These are phyloP conservation scores for Fusarium napiforme DNA, from an alignment of 2,329 filamentous ascomycete genomes.

Conservation along the genomic window DNA sequence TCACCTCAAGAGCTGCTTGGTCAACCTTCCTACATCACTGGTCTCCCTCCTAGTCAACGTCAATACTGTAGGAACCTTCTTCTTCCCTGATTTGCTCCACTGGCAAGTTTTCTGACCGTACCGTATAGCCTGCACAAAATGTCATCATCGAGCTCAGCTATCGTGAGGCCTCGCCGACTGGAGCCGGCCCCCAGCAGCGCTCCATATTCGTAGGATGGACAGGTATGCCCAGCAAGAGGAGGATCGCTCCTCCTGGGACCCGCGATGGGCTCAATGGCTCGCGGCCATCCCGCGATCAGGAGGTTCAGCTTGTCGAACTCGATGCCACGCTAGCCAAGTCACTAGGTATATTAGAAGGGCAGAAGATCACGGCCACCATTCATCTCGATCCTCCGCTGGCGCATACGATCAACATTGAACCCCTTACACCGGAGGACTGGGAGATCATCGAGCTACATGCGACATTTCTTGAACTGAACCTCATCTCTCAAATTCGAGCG, in stretches of 20 bases:
- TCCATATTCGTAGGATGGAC: slow-evolving; percentile 96
- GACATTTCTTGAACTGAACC: slow-evolving; percentile 92
- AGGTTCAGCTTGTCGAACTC: slow-evolving; percentile 82
- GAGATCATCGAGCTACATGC: slow-evolving; percentile 98
- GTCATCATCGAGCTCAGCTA: slow-evolving; percentile 92
- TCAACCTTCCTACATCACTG: slow-evolving; percentile 88
- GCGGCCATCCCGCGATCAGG: slow-evolving; percentile 75
- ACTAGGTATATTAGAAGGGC: slow-evolving; percentile 81
- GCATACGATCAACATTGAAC: slow-evolving; percentile 96
- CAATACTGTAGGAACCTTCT: slow-evolving; percentile 75
- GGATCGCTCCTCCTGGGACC: slow-evolving; percentile 76
- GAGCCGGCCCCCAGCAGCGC: slow-evolving; percentile 63
- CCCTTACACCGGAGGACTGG: slow-evolving; percentile 95
- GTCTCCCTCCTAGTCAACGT: slow-evolving; percentile 87
- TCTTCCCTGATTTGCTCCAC: neutral
- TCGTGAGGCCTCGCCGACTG: slow-evolving; percentile 61
- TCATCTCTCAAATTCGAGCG: slow-evolving; percentile 91
- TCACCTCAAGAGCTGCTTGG: slow-evolving; percentile 91
- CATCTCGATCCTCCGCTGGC: slow-evolving; percentile 92
- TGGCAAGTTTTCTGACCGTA: slow-evolving; percentile 15
- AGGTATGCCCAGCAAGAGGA: slow-evolving; percentile 94
- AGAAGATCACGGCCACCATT: slow-evolving; percentile 77
- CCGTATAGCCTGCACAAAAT: slow-evolving; percentile 84
- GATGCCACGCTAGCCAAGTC: slow-evolving; percentile 85
- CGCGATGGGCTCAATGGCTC: slow-evolving; percentile 76